phyloP scores from a whole-genome alignment of 1,284 basidiomycete genomes.

The Moniliophthora roreri region DNA sequence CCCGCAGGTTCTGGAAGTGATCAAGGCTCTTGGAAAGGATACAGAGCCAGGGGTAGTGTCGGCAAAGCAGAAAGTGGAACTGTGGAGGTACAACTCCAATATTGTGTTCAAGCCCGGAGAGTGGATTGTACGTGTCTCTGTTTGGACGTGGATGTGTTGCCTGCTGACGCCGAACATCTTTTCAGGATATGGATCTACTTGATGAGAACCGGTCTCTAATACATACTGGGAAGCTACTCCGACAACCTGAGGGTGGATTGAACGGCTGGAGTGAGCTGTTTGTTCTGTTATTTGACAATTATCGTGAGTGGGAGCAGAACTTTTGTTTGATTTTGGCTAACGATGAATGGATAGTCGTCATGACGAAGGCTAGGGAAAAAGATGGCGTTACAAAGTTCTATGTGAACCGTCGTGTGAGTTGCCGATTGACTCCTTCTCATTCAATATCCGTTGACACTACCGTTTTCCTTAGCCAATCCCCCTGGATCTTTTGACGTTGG shows the following conservation, averaged over 20 bases:
- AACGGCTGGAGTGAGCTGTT: slow-evolving; percentile 85
- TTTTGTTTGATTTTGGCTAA: slow-evolving; percentile 10
- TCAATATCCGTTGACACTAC: not conserved
- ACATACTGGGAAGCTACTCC: slow-evolving; percentile 76
- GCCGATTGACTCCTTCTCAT: not conserved
- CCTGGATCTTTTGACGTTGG: slow-evolving; percentile 79
- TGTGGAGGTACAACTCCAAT: slow-evolving; percentile 83
- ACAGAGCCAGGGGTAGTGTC: slow-evolving; percentile 79
- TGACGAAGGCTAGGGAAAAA: slow-evolving; percentile 81
- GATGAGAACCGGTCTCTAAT: slow-evolving; percentile 83
- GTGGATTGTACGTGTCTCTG: slow-evolving; percentile 58
- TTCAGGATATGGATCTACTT: slow-evolving; percentile 83
- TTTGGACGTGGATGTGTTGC: not conserved
- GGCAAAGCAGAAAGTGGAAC: slow-evolving; percentile 83
- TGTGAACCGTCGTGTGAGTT: slow-evolving; percentile 76
- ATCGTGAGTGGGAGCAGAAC: slow-evolving; percentile 52
- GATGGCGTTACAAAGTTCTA: slow-evolving; percentile 74
- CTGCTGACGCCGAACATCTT: slow-evolving; percentile 8
- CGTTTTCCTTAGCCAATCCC: slow-evolving; percentile 72
- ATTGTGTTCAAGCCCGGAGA: slow-evolving; percentile 80
- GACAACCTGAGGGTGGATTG: slow-evolving; percentile 85
- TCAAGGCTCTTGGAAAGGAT: slow-evolving; percentile 82
- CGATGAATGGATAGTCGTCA: slow-evolving; percentile 60
- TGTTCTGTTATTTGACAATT: slow-evolving; percentile 91
- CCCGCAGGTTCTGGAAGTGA: slow-evolving; percentile 81